Evolutionary conservation across 2,329 filamentous ascomycete genomes (phyloP).

Genomic region (Colletotrichum musae): DNA sequence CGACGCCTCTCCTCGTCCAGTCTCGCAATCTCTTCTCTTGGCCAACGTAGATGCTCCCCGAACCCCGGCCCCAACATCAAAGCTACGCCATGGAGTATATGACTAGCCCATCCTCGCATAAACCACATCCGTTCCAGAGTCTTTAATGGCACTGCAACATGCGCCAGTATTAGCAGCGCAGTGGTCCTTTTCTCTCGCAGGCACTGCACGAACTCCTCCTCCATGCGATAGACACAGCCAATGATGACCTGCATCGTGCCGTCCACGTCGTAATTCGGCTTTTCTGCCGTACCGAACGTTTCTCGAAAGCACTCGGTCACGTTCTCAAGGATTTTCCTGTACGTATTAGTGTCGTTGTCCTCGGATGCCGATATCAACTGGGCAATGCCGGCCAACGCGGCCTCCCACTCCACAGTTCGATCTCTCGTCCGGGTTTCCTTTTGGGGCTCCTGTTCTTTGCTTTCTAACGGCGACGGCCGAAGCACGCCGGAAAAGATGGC

Average conservation of each 20-base stretch:
- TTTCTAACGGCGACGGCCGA: neutral
- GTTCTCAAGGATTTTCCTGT: neutral
- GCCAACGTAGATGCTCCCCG: conserved; percentile 41
- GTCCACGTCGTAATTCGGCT: conserved; percentile 11
- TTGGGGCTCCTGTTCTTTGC: neutral
- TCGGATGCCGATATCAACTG: conserved; percentile 16
- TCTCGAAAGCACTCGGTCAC: conserved; percentile 25
- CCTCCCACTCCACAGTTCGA: conserved; percentile 36
- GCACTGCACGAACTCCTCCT: conserved; percentile 33
- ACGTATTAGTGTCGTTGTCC: conserved; percentile 11
- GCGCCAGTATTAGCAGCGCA: conserved; percentile 41
- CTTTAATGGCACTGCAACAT: conserved; percentile 41
- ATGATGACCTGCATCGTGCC: conserved; percentile 39
- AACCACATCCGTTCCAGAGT: conserved; percentile 43
- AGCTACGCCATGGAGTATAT: conserved; percentile 32
- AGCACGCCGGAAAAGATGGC: conserved; percentile 40
- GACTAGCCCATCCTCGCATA: conserved; percentile 42
- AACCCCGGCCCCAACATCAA: conserved; percentile 18
- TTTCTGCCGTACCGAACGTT: conserved; percentile 32
- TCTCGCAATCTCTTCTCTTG: conserved; percentile 45
- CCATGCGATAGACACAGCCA: conserved; percentile 37
- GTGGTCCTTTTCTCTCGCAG: conserved; percentile 32
- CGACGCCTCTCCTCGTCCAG: neutral
- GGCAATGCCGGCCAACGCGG: conserved; percentile 30
- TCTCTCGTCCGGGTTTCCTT: neutral